These are phyloP conservation scores for Sanghuangporus weigelae DNA, from an alignment of 1,284 basidiomycete species.

Conservation along the genomic window DNA sequence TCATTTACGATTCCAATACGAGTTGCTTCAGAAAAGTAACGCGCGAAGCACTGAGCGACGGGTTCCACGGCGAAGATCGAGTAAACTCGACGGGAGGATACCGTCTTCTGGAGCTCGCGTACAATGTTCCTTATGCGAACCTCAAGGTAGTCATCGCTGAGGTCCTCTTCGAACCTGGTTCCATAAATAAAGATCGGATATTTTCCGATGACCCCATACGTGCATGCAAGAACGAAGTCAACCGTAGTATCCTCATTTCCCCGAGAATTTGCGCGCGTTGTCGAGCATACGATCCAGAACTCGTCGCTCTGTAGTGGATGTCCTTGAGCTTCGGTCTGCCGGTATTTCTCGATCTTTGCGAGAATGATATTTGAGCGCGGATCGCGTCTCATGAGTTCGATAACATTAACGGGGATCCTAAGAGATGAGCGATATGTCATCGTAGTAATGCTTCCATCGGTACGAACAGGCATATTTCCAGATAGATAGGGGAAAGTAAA, in stretches of 20 bases:
- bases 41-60: slow-evolving; percentile 44
- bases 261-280: background rate
- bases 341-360: slow-evolving; percentile 13
- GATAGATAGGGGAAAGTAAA: background rate
- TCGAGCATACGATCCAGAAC: slow-evolving; percentile 14
- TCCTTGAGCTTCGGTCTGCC: background rate
- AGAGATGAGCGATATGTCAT: background rate
- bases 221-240: slow-evolving; percentile 24
- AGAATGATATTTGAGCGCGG: slow-evolving; percentile 13
- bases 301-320: background rate
- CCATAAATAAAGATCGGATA: slow-evolving; percentile 50
- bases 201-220: slow-evolving; percentile 20
- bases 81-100: slow-evolving; percentile 41
- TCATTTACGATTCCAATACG: slow-evolving; percentile 32
- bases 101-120: background rate
- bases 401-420: background rate
- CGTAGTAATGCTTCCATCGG: background rate
- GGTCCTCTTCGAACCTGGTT: slow-evolving; percentile 29
- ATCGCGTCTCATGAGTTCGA: slow-evolving; percentile 6
- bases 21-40: slow-evolving; percentile 41
- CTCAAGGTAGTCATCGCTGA: slow-evolving; percentile 32
- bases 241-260: background rate
- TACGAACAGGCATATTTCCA: slow-evolving; percentile 10
- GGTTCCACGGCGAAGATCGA: slow-evolving; percentile 56
- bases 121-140: slow-evolving; percentile 31